Evolutionary conservation across 306 rosid genomes (phyloP).

Genomic region (Prunus campanulata): DNA sequence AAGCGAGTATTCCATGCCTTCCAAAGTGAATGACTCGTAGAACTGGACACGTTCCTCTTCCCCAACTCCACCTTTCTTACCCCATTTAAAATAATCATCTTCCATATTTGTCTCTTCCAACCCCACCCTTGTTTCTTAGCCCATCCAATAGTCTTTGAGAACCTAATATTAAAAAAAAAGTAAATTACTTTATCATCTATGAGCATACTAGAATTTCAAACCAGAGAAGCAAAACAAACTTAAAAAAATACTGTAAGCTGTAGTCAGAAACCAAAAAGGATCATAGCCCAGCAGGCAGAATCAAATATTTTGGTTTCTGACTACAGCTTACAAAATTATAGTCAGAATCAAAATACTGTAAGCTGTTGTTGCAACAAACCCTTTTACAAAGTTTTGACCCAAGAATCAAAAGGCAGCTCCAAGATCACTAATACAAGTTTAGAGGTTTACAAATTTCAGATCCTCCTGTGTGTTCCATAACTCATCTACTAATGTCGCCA

Average conservation of each 20-base stretch:
- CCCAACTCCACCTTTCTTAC: slow-evolving; percentile 30
- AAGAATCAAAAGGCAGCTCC: neutral
- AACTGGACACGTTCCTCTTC: neutral
- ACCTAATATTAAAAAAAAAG: neutral
- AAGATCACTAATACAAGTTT: neutral
- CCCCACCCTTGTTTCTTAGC: neutral
- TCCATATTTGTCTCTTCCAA: slow-evolving; percentile 18
- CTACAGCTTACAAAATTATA: no score
- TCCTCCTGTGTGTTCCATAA: neutral
- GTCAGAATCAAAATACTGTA: no score
- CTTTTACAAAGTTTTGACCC: neutral
- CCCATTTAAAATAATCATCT: slow-evolving; percentile 52
- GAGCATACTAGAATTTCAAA: neutral
- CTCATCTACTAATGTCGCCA: neutral
- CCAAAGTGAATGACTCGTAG: slow-evolving; percentile 52
- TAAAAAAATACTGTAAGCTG: neutral
- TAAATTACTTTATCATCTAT: neutral
- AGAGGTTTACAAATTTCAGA: neutral
- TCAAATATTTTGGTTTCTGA: no score
- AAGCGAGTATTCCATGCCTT: slow-evolving; percentile 45
- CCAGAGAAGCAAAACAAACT: neutral
- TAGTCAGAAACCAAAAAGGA: neutral
- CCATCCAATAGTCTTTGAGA: neutral
- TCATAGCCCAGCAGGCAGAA: neutral
- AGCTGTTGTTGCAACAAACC: neutral